Base-by-base conservation (phyloP, 2,329 filamentous ascomycete species). In the Seiridium cupressi region DNA sequence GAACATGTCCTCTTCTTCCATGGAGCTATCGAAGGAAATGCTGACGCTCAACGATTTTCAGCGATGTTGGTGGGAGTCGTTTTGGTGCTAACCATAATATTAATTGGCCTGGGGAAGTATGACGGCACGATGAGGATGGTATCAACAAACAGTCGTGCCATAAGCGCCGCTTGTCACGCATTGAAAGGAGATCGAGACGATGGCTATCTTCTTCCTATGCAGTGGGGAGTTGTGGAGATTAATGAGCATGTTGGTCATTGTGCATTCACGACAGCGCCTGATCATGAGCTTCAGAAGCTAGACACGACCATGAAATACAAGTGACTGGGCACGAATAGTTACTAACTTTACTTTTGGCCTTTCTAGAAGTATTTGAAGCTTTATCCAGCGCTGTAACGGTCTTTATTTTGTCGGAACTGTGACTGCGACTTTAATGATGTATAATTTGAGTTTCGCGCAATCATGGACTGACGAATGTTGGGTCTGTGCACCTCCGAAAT, bases 101-200 rank as follows among this genome's bases (percentile, higher is more conserved):
- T 35, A 5, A 7, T 57, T 11, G 40, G 54, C 38, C 26, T 53
- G 32, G 65, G 68, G 3, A 65, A 40, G 8, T 75, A 73, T 26
- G 66, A 72, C 10, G 69, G 70, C 0, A 67, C 66, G 0, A 74
- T 74, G 72, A 66, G 66, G 7, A 67, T 73, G 64, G 69, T 70
- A 3, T 65, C 67, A 0, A 74, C 69, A 1, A 73, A 72, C 51
- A 73, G 71, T 34, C 61, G 63, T 51, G 72, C 67, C 2, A 73
- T 73, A 51, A 72, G 70, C 46, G 67, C 72, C 1, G 69, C 70
- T 1, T 73, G 71, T 6, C 71, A 74, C 35, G 44, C 46, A 6
- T 57, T 66, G 0, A 7, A 38, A 3, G 64, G 68, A n/a, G 69
- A 72, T 32, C 59, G 59, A 5, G 47, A 61, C 32, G 55, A 62